Base-by-base conservation (phyloP, 2,329 filamentous ascomycete genomes). In the Microdochium trichocladiopsis region DNA sequence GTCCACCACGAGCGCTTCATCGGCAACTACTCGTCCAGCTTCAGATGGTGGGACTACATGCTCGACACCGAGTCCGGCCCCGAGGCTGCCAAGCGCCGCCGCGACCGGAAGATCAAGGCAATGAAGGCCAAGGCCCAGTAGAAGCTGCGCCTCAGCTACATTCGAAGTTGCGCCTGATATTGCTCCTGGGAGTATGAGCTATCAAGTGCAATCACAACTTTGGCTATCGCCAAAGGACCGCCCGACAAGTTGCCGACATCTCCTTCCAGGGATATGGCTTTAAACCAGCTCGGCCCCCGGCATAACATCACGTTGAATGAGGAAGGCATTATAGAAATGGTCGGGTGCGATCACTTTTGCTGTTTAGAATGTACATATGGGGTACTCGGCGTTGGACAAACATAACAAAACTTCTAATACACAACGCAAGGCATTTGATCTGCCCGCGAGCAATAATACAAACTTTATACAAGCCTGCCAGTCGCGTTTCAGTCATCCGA, bases 1-100 rank as follows among this genome's bases (percentile, higher is more conserved):
- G 77, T 91, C 47, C 94, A 99, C 75, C 94, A 99, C 75, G 94
- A 99, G 78, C 90, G 91, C 69, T 99, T 99, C 75, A 91, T 99
- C 58, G 94, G 94, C 63, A 99, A 99, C 78, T 99, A 97, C 70
- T 79, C 93, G 50, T 96, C 91, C 67, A 95, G 90, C 78, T 99
- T 99, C 84, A 83, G 93, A 71, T 99, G 94, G 94, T 99, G 94
- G 94, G 94, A 99, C 75, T 95, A 88, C 70, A 70, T 86, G 61
- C 80, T 97, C 60, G 92, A 96, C 72, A 99, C 94, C 56, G 93
- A 99, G 79, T 90, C 90, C 58, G 90, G 89, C 51, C 83, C 89
- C 36, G 93, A 95, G 71, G 90, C 93, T 41, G 81, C 87, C 62
- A 92, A 91, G 84, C 82, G 79, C 66, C 86, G 92, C 66, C 82